Base-by-base conservation (phyloP, 257 asterid species). In the Rehmannia glutinosa region DNA sequence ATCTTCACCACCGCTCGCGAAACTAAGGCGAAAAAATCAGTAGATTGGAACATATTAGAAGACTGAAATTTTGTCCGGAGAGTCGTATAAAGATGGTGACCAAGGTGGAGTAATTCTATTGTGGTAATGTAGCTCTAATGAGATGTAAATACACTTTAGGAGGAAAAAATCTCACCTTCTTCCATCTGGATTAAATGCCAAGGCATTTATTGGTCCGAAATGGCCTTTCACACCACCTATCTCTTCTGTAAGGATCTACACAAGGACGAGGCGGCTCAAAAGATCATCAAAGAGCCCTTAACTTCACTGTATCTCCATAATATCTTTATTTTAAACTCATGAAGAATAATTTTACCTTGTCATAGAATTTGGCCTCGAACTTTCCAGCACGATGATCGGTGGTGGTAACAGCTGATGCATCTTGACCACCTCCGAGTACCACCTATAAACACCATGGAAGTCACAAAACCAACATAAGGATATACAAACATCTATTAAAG, bases 341-440 rank as follows among this genome's bases (percentile, higher is more conserved):
- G n/a, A 9, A n/a, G 38, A 8, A 53, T 5, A 53, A 61, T 28
- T 45, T 71, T 79, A 92, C 98, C 98, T 90, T 92, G 86, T 92
- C 90, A 67, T 68, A 92, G 73, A 92, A 92, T 61, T 87, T 92
- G 38, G 98, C 95, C 77, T 90, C 97, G 56, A 92, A 92, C 77
- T 90, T 90, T 45, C 98, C 98, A 73, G 95, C 94, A 63, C 96
- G 97, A 73, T 87, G 98, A 76, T 87, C 95, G 43, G 98, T 92
- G 13, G 83, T 83, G 33, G 97, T 87, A 62, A 90, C 98, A 69
- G 88, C 32, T 36, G 89, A 80, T 74, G 97, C 96, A 73, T 87
- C 98, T 78, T 90, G 98, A 66, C 98, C 98, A 72, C 98, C 98
- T 73, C 98, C 98, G 60, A 90, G 84, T 36, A 90, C 97, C 72